Conservation (phyloP, 768 basidiomycete genomes). For the Calocera cornea region DNA sequence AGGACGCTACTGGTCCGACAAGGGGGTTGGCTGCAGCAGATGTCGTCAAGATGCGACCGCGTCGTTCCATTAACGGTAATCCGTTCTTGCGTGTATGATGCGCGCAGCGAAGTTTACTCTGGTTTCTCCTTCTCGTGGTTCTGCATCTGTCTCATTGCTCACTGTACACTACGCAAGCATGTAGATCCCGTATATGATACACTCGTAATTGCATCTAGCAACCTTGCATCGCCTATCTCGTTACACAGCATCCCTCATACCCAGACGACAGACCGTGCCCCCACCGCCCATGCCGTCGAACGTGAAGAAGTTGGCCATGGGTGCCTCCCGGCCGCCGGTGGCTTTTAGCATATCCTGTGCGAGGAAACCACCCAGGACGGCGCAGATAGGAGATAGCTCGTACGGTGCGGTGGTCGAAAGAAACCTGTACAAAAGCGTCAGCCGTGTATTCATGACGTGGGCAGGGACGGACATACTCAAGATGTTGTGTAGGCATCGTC, state of each 20-base stretch:
- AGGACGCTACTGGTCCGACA: too few relatives aligned
- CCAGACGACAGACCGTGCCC: slow-evolving; percentile 39
- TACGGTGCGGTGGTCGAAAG: slow-evolving; percentile 53
- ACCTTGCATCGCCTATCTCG: neutral
- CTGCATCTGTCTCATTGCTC: neutral
- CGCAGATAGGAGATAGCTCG: slow-evolving; percentile 88
- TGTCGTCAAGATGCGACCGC: too few relatives aligned
- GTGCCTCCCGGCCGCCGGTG: slow-evolving; percentile 77
- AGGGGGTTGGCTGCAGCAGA: too few relatives aligned
- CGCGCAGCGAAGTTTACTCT: too few relatives aligned
- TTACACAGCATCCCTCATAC: neutral
- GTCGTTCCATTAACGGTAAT: too few relatives aligned
- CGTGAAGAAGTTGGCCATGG: slow-evolving; percentile 81
- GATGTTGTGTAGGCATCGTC: slow-evolving; percentile 41
- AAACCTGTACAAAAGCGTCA: slow-evolving; percentile 34
- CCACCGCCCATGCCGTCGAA: slow-evolving; percentile 75
- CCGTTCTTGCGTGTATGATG: too few relatives aligned
- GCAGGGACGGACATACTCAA: slow-evolving; percentile 37
- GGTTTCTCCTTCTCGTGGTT: too few relatives aligned
- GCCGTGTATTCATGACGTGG: slow-evolving; percentile 14
- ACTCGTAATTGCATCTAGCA: neutral
- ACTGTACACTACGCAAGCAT: neutral
- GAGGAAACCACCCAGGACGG: slow-evolving; percentile 86
- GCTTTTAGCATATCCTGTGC: slow-evolving; percentile 92
- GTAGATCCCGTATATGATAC: neutral